Evolutionary conservation across 1,139 yeast genomes (phyloP).

Genomic region (Schwanniomyces etchellsii): DNA sequence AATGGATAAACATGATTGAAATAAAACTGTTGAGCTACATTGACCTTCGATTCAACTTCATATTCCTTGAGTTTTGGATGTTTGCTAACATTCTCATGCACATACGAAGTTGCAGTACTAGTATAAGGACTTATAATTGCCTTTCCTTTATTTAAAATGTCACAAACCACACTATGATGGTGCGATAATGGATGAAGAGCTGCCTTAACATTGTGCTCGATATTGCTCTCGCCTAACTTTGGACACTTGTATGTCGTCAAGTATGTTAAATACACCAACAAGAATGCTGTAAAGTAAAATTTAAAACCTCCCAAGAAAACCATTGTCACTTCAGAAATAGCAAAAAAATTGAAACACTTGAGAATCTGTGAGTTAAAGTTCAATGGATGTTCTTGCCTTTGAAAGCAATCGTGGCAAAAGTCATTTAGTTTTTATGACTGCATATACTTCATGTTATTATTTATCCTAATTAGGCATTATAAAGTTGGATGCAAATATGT

Average conservation of each 20-base stretch:
- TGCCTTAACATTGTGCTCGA: conserved; percentile 21
- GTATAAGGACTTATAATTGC: conserved; percentile 28
- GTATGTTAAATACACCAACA: conserved; percentile 32
- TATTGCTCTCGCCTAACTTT: conserved; percentile 25
- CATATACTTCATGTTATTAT: conserved; percentile 8
- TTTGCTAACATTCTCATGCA: conserved; percentile 20
- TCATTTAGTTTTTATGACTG: conserved; percentile 2
- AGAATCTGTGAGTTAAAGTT: conserved; percentile 2
- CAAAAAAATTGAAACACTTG: not conserved
- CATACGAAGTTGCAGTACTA: conserved; percentile 21
- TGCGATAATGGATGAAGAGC: conserved; percentile 37
- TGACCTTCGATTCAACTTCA: conserved; percentile 14
- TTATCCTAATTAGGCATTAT: conserved; percentile 7
- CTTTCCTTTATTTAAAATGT: conserved; percentile 25
- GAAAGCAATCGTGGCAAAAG: conserved; percentile 8
- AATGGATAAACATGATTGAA: conserved; percentile 20
- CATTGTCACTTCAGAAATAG: too few species aligned
- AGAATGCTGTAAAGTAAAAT: conserved; percentile 21
- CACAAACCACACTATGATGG: conserved; percentile 32
- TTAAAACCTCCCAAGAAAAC: conserved; percentile 13
- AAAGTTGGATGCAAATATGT: conserved; percentile 1
- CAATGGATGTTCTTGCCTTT: not conserved
- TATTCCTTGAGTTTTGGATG: conserved; percentile 27
- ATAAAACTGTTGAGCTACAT: conserved; percentile 9
- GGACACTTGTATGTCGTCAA: conserved; percentile 39